Percentiles rank a stretch among this genome's conserved stretches.
phyloP scores from a whole-genome alignment of 257 asterid species.

The Petunia secreta region DNA sequence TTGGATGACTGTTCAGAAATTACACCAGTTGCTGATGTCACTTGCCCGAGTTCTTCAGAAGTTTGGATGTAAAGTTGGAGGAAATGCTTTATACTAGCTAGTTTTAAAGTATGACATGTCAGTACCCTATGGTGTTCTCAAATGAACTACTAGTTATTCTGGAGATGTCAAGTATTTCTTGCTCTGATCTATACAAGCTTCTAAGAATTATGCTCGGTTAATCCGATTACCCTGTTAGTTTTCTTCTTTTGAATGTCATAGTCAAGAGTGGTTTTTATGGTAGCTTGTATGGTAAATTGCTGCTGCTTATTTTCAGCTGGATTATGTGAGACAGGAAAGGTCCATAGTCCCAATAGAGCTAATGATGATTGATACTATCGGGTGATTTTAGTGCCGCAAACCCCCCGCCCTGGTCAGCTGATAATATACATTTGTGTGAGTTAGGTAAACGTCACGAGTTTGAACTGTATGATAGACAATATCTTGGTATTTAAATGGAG shows the following conservation, averaged over 20 bases:
- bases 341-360: not conserved
- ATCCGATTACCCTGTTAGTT: not conserved
- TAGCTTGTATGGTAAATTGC: not conserved
- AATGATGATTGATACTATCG: too few relatives aligned
- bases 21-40: not conserved
- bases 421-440: not conserved
- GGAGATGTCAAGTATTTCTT: not conserved
- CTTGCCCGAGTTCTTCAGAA: slow-evolving; percentile 11
- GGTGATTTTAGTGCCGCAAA: not conserved
- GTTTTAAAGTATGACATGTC: not conserved
- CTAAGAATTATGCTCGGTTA: not conserved
- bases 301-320: not conserved
- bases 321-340: not conserved
- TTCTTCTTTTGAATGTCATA: not conserved
- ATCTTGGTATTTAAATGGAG: too few relatives aligned
- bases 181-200: slow-evolving; percentile 18
- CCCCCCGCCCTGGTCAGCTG: not conserved
- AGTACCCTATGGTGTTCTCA: not conserved
- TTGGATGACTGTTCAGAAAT: slow-evolving; percentile 20
- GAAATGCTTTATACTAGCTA: slow-evolving; percentile 20
- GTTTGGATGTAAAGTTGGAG: slow-evolving; percentile 33
- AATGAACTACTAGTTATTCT: not conserved
- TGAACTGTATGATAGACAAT: too few relatives aligned
- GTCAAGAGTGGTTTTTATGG: not conserved
- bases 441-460: too few relatives aligned